These are phyloP conservation scores for Fusarium lyarnte DNA, from an alignment of 2,329 filamentous ascomycete species.

Conservation along the genomic window DNA sequence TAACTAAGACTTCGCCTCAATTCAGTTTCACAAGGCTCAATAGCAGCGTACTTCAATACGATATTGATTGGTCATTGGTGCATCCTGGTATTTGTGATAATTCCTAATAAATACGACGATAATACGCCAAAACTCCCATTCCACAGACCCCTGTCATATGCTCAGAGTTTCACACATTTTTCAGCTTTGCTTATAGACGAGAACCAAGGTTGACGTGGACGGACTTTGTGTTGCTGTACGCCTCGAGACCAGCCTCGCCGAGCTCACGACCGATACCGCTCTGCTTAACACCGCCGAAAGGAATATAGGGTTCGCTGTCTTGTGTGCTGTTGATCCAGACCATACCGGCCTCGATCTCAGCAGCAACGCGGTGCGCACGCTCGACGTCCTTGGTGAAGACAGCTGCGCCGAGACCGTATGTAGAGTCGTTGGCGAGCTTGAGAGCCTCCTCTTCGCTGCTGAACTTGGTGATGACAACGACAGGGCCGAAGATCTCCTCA, in stretches of 20 bases:
- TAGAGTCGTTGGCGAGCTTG: constrained; percentile 75
- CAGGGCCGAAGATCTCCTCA: constrained; percentile 91
- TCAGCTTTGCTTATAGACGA: constrained; percentile 26
- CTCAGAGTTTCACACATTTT: not conserved
- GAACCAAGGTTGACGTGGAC: constrained; percentile 42
- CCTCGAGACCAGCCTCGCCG: constrained; percentile 41
- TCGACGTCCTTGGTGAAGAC: constrained; percentile 83
- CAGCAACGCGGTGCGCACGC: constrained; percentile 80
- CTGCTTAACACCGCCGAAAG: constrained; percentile 44
- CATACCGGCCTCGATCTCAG: constrained; percentile 75
- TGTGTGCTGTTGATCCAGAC: constrained; percentile 59
- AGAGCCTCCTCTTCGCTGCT: constrained; percentile 80
- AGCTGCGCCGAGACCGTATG: constrained; percentile 82
- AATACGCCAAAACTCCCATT: constrained; percentile 31
- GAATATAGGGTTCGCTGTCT: constrained; percentile 41
- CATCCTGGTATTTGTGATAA: constrained; percentile 19
- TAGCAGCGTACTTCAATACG: not conserved
- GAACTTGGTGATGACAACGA: constrained; percentile 84
- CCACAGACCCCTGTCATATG: not conserved
- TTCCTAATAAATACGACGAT: constrained; percentile 8
- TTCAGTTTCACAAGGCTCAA: not conserved
- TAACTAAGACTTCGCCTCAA: constrained; percentile 7
- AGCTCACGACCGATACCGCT: constrained; percentile 42
- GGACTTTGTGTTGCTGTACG: constrained; percentile 41
- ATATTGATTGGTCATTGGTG: not conserved